phyloP scores from a whole-genome alignment of 2,329 filamentous ascomycete species.

The Proliferodiscus dingleyae region DNA sequence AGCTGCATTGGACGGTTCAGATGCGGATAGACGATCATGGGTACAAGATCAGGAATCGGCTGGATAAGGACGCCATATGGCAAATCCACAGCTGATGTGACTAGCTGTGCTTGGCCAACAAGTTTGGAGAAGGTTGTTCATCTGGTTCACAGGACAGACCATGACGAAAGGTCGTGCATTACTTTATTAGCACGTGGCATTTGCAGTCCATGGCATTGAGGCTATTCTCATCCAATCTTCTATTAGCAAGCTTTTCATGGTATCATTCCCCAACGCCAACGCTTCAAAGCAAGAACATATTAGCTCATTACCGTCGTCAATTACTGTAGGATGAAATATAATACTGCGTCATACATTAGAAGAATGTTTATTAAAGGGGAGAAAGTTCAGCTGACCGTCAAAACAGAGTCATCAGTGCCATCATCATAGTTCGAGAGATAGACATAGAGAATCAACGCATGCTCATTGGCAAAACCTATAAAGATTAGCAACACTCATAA shows the following conservation, averaged over 20 bases:
- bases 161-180: too few relatives aligned
- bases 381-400: conserved; percentile 55
- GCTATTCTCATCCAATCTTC: neutral
- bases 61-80: conserved; percentile 33
- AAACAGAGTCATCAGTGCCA: conserved; percentile 63
- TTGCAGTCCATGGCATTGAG: too few relatives aligned
- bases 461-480: conserved; percentile 67
- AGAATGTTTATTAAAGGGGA: neutral
- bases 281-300: conserved; percentile 13
- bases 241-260: neutral
- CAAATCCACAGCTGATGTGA: conserved; percentile 15
- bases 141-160: too few relatives aligned
- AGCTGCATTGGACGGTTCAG: conserved; percentile 41
- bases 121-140: too few relatives aligned
- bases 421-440: conserved; percentile 71
- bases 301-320: conserved; percentile 11
- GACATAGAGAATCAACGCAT: conserved; percentile 78
- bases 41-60: conserved; percentile 32
- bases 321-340: conserved; percentile 53
- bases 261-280: conserved; percentile 16
- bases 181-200: too few relatives aligned
- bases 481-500: conserved; percentile 15
- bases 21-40: conserved; percentile 32
- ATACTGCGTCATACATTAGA: conserved; percentile 39
- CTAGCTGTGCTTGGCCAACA: too few relatives aligned